These are phyloP conservation scores for Lanzia echinophila DNA, from an alignment of 2,329 filamentous ascomycete genomes.

Conservation along the genomic window DNA sequence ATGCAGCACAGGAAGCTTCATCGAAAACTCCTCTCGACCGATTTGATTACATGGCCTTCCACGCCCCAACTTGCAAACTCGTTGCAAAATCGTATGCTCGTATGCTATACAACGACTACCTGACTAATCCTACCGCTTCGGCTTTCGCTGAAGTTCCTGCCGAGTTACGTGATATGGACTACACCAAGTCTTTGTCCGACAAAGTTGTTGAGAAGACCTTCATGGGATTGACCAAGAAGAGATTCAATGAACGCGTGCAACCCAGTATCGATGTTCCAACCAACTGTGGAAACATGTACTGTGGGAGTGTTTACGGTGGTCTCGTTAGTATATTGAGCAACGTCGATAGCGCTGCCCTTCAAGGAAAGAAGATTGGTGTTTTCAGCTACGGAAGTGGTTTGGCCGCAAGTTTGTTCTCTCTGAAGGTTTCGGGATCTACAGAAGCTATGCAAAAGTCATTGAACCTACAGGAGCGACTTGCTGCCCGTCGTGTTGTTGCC, in stretches of 20 bases:
- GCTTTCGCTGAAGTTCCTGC: constrained; percentile 68
- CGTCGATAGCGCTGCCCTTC: constrained; percentile 48
- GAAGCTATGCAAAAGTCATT: constrained; percentile 61
- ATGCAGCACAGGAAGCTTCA: constrained; percentile 30
- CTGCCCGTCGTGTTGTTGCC: constrained; percentile 56
- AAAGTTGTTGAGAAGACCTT: constrained; percentile 83
- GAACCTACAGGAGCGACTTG: constrained; percentile 62
- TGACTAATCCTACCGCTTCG: constrained; percentile 59
- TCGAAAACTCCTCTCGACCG: constrained; percentile 64
- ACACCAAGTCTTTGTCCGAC: constrained; percentile 71
- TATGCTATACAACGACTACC: constrained; percentile 80
- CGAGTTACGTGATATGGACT: constrained; percentile 72
- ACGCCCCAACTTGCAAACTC: constrained; percentile 80
- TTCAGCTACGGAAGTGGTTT: constrained; percentile 71
- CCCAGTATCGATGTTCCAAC: constrained; percentile 71
- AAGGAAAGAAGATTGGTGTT: constrained; percentile 49
- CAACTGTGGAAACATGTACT: constrained; percentile 63
- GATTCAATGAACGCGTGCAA: constrained; percentile 69
- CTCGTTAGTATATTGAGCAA: constrained; percentile 48
- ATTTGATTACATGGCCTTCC: constrained; percentile 79
- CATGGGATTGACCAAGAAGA: constrained; percentile 78
- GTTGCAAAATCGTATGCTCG: constrained; percentile 80
- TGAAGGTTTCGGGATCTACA: constrained; percentile 66
- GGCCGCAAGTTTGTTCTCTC: constrained; percentile 59
- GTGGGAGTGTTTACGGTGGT: constrained; percentile 51